Evolutionary conservation across 108 stramenopile genomes (phyloP).

Genomic region (Epithemia pelagica): DNA sequence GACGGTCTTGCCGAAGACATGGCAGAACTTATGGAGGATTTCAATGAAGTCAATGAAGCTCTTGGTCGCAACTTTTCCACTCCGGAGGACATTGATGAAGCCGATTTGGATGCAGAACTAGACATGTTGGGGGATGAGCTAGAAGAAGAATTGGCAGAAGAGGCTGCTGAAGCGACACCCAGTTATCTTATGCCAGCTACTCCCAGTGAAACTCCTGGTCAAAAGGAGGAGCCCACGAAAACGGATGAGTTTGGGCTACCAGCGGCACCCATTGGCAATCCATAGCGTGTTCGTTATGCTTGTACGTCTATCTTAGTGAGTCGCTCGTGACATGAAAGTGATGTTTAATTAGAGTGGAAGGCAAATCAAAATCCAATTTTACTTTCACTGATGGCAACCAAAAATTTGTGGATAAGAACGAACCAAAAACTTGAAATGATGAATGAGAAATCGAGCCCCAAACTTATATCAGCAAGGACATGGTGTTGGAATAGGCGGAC

Average conservation of each 20-base stretch:
- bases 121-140: conserved; percentile 94
- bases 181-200: conserved; percentile 54
- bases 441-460: too few species aligned
- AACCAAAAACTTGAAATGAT: too few species aligned
- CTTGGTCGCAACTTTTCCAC: conserved; percentile 89
- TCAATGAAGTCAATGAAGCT: conserved; percentile 89
- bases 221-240: conserved; percentile 21
- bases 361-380: too few species aligned
- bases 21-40: conserved; percentile 86
- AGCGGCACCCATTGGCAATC: conserved; percentile 25
- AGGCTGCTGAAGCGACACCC: conserved; percentile 35
- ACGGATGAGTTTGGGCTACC: conserved; percentile 58
- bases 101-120: conserved; percentile 95
- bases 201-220: conserved; percentile 31
- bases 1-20: conserved; percentile 94
- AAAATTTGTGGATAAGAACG: too few species aligned
- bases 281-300: background rate
- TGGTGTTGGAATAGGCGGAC: too few species aligned
- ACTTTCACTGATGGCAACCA: too few species aligned
- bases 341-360: too few species aligned
- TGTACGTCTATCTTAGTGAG: too few species aligned
- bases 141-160: conserved; percentile 59
- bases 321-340: too few species aligned
- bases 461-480: too few species aligned
- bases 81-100: conserved; percentile 94